Evolutionary conservation across 768 basidiomycete species (phyloP).

Genomic region (Termitomyces sp.): DNA sequence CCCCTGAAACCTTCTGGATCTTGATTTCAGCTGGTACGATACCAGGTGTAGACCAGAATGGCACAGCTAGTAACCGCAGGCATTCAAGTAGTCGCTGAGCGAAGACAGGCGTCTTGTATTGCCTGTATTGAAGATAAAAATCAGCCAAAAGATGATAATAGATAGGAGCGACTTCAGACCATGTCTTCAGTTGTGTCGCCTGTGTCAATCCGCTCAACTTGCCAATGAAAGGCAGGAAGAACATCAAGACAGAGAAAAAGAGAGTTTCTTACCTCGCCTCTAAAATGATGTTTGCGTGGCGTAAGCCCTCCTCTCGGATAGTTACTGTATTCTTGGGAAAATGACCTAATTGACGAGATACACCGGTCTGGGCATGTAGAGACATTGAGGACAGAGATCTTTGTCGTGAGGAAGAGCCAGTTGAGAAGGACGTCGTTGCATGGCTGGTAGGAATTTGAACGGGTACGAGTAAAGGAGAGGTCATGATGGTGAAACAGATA

Average conservation of each 20-base stretch:
- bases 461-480: slow-evolving; percentile 14
- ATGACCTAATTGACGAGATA: slow-evolving; percentile 29
- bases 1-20: slow-evolving; percentile 84
- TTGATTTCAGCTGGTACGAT: slow-evolving; percentile 48
- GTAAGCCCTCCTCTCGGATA: slow-evolving; percentile 56
- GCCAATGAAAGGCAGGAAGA: slow-evolving; percentile 27
- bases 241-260: slow-evolving; percentile 22
- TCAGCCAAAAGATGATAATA: slow-evolving; percentile 19
- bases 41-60: slow-evolving; percentile 51
- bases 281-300: slow-evolving; percentile 51
- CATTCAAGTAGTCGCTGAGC: slow-evolving; percentile 52
- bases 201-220: slow-evolving; percentile 29
- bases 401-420: slow-evolving; percentile 13
- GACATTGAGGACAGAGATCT: slow-evolving; percentile 32
- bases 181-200: slow-evolving; percentile 23
- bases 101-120: slow-evolving; percentile 61
- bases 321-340: slow-evolving; percentile 36
- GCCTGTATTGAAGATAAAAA: slow-evolving; percentile 38
- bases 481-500: slow-evolving; percentile 12
- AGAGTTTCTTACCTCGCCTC: slow-evolving; percentile 64
- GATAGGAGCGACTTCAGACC: slow-evolving; percentile 32
- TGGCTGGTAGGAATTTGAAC: slow-evolving; percentile 8
- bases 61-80: slow-evolving; percentile 50
- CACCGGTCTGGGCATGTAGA: slow-evolving; percentile 29
- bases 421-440: slow-evolving; percentile 19